These are phyloP conservation scores for Lecanicillium sp. DNA, from an alignment of 2,329 filamentous ascomycete species.

Conservation along the genomic window DNA sequence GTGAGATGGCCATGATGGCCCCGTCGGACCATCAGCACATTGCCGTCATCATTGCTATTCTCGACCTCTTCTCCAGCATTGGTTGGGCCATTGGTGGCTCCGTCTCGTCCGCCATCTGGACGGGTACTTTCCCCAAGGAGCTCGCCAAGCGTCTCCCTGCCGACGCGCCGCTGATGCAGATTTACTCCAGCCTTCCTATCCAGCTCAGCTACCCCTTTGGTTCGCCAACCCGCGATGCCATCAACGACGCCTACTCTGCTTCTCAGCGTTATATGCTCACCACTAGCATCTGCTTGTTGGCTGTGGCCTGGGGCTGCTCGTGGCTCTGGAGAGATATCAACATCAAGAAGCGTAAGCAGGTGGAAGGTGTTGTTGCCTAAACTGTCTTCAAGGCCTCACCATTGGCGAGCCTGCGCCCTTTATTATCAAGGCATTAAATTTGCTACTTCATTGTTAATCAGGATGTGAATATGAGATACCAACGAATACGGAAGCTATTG, in stretches of 20 bases:
- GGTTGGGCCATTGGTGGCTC: constrained; percentile 53
- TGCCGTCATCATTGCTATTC: constrained; percentile 52
- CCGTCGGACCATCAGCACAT: constrained; percentile 54
- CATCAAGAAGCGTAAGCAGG: constrained; percentile 36
- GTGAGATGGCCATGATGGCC: constrained; percentile 54
- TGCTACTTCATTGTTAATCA: not conserved
- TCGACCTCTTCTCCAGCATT: constrained; percentile 52
- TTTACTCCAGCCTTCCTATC: constrained; percentile 41
- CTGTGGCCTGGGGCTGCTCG: constrained; percentile 24
- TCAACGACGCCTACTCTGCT: constrained; percentile 52
- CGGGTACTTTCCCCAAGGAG: constrained; percentile 44
- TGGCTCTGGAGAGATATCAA: constrained; percentile 44
- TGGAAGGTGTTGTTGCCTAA: constrained; percentile 30
- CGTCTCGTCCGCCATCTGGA: constrained; percentile 59
- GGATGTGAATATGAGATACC: not conserved
- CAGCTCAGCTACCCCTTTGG: constrained; percentile 48
- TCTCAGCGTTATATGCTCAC: constrained; percentile 45
- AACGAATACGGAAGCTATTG: too few relatives aligned
- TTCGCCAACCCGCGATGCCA: constrained; percentile 41
- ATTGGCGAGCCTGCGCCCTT: not conserved
- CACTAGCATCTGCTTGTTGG: constrained; percentile 36
- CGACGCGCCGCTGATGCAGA: constrained; percentile 25
- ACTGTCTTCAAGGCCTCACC: too few relatives aligned
- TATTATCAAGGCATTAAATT: too few relatives aligned
- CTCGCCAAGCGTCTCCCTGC: constrained; percentile 42